A percentile compares a stretch with the other conserved stretches of the same genome.
Conservation (phyloP, 495 filamentous ascomycete genomes). For the Neurospora hispaniola region DNA sequence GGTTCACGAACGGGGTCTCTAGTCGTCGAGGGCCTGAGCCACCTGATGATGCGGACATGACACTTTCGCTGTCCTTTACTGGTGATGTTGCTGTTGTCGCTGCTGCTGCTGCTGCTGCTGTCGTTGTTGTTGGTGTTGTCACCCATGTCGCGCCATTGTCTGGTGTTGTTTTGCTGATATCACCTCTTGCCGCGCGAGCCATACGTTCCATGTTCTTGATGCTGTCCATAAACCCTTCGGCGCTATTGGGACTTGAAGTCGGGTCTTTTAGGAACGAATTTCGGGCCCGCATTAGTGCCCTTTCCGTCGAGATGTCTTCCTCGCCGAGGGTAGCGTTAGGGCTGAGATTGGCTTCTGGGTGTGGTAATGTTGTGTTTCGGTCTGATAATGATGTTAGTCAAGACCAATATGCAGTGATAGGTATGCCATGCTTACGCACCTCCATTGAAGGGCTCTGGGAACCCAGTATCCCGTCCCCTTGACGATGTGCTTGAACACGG, state of each 20-base stretch:
- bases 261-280: constrained; percentile 13
- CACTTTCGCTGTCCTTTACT: not conserved
- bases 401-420: not conserved
- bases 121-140: not conserved
- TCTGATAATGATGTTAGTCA: constrained; percentile 7
- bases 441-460: constrained; percentile 24
- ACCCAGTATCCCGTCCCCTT: constrained; percentile 22
- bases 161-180: not conserved
- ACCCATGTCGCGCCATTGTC: not conserved
- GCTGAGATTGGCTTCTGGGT: constrained; percentile 25
- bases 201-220: constrained; percentile 4
- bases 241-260: constrained; percentile 4
- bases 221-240: constrained; percentile 6
- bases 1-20: not conserved
- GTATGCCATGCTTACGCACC: constrained; percentile 10
- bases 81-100: not conserved
- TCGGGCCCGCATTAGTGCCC: constrained; percentile 16
- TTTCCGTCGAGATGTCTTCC: constrained; percentile 18
- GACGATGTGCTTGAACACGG: constrained; percentile 14
- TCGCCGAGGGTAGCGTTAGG: constrained; percentile 24
- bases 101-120: not conserved
- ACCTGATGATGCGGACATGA: not conserved
- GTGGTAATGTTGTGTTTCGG: constrained; percentile 26
- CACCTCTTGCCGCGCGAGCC: constrained; percentile 1
- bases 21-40: not conserved